Evolutionary conservation across 495 filamentous ascomycete genomes (phyloP).

Genomic region (Xanthoparmelia taractica): DNA sequence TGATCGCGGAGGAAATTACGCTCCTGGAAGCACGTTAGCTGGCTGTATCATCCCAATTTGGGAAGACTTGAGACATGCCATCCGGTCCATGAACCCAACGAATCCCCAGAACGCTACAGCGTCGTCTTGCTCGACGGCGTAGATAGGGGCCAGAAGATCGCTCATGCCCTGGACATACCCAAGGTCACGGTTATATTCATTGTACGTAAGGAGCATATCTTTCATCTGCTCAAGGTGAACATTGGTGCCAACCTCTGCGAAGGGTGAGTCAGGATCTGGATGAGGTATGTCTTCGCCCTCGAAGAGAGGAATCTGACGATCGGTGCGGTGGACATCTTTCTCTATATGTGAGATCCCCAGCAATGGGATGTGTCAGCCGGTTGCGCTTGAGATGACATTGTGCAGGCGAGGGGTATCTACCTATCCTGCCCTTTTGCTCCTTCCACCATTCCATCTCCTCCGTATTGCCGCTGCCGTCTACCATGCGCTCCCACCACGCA

Average conservation of each 20-base stretch:
- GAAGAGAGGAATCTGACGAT: conserved; percentile 86
- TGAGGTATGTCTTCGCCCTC: conserved; percentile 97
- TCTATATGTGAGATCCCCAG: conserved; percentile 54
- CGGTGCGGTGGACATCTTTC: conserved; percentile 96
- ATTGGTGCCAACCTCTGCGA: conserved; percentile 83
- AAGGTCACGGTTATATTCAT: conserved; percentile 87
- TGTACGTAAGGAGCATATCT: conserved; percentile 97
- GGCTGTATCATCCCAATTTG: not conserved
- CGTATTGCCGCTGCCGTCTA: conserved; percentile 65
- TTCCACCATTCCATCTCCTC: conserved; percentile 90
- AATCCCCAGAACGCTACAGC: conserved; percentile 96
- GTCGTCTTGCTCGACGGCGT: conserved; percentile 95
- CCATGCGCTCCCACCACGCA: conserved; percentile 91
- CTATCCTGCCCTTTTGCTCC: conserved; percentile 87
- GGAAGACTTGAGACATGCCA: conserved; percentile 44
- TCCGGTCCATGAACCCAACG: conserved; percentile 90
- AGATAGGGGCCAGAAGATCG: conserved; percentile 89
- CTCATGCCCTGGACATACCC: conserved; percentile 99
- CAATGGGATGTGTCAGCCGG: conserved; percentile 40
- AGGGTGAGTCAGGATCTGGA: conserved; percentile 92
- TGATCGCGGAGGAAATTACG: conserved; percentile 96
- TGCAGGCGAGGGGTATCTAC: conserved; percentile 43
- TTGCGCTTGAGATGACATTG: not conserved
- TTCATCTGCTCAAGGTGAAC: conserved; percentile 98
- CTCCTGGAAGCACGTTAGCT: conserved; percentile 43